phyloP scores from a whole-genome alignment of 257 asterid genomes.

The Rehmannia glutinosa region DNA sequence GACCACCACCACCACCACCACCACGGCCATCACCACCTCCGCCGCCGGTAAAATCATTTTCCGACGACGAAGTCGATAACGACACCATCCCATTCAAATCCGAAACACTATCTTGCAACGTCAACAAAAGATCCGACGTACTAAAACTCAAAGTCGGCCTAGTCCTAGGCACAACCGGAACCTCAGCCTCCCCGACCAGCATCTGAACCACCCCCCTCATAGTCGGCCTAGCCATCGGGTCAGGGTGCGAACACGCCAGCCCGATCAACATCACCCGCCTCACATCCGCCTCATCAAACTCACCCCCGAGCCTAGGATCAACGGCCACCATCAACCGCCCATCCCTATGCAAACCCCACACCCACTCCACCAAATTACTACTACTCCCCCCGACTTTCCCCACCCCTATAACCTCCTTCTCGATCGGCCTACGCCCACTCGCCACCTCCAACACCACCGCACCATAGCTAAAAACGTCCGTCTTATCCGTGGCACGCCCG shows the following conservation, averaged over 20 bases:
- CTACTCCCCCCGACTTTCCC: conserved; percentile 34
- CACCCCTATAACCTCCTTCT: conserved; percentile 46
- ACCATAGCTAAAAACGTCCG: conserved; percentile 75
- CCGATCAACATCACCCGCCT: conserved; percentile 57
- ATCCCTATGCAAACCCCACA: conserved; percentile 69
- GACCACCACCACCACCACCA: conserved; percentile 23
- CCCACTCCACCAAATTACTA: conserved; percentile 77
- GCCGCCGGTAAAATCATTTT: conserved; percentile 38
- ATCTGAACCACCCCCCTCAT: conserved; percentile 81
- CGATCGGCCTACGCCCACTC: conserved; percentile 73
- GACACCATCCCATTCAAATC: conserved; percentile 68
- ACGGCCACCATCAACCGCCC: conserved; percentile 50
- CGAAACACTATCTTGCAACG: conserved; percentile 70
- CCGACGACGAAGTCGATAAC: conserved; percentile 62
- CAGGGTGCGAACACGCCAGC: conserved; percentile 72
- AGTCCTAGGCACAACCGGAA: conserved; percentile 60
- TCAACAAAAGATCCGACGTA: conserved; percentile 60
- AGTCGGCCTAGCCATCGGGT: conserved; percentile 65
- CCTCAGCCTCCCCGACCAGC: conserved; percentile 66
- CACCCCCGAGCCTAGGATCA: conserved; percentile 48
- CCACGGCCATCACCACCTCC: conserved; percentile 28
- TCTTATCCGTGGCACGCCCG: conserved; percentile 73
- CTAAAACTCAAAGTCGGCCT: conserved; percentile 66
- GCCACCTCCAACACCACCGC: conserved; percentile 88
- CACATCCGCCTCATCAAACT: conserved; percentile 63